Evolutionary conservation across 192 early-diverging fungal species (phyloP).

Genomic region (Backusella circina): DNA sequence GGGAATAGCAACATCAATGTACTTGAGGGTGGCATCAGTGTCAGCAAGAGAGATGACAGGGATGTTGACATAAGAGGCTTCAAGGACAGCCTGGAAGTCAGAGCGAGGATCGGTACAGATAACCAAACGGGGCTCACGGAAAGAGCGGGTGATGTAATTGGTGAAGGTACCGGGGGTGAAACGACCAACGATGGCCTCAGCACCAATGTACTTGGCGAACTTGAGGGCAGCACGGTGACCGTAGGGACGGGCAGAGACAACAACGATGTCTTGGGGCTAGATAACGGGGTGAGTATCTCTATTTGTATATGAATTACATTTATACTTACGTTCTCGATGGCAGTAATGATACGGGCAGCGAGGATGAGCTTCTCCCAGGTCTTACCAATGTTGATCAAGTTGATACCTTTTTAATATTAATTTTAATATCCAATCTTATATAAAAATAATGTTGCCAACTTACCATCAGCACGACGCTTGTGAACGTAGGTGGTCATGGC

Average conservation of each 20-base stretch:
- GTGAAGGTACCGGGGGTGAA: conserved; percentile 99
- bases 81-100: conserved; percentile 97
- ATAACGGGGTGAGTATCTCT: conserved; percentile 77
- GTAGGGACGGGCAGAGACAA: conserved; percentile 95
- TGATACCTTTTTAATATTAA: conserved; percentile 58
- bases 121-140: conserved; percentile 99
- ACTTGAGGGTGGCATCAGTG: conserved; percentile 92
- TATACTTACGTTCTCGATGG: conserved; percentile 83
- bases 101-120: conserved; percentile 97
- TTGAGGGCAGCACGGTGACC: conserved; percentile 99
- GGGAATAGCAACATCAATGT: conserved; percentile 98
- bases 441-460: conserved; percentile 5
- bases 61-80: conserved; percentile 99
- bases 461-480: conserved; percentile 95
- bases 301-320: background rate
- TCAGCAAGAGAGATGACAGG: conserved; percentile 99
- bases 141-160: conserved; percentile 99
- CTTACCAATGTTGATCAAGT: conserved; percentile 99
- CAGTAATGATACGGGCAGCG: conserved; percentile 96
- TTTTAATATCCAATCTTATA: background rate
- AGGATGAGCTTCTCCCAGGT: conserved; percentile 99
- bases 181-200: conserved; percentile 98
- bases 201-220: conserved; percentile 98
- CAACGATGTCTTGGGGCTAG: conserved; percentile 87
- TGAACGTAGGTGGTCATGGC: conserved; percentile 94